These are phyloP conservation scores for Steccherinum ochraceum DNA, from an alignment of 768 basidiomycete species.

Conservation along the genomic window DNA sequence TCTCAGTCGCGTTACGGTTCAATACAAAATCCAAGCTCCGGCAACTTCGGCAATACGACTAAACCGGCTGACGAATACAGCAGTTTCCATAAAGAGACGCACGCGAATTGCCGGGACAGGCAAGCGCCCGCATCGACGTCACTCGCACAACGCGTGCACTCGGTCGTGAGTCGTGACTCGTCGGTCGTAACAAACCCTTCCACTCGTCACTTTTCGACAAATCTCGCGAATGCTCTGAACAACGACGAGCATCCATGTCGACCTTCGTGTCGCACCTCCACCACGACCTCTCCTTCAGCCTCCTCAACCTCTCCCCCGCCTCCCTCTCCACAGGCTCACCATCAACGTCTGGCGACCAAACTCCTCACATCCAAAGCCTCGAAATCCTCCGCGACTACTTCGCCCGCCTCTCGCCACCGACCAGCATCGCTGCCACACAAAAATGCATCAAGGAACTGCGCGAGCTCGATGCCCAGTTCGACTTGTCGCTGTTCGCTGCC, in stretches of 20 bases:
- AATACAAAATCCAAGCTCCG: too few relatives aligned
- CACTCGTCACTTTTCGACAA: too few relatives aligned
- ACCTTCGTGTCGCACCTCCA: slow-evolving; percentile 34
- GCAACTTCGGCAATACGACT: too few relatives aligned
- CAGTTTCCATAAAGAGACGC: too few relatives aligned
- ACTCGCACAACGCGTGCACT: too few relatives aligned
- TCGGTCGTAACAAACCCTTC: too few relatives aligned
- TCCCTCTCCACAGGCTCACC: slow-evolving; percentile 3
- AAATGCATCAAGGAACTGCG: slow-evolving; percentile 26
- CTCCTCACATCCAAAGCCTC: slow-evolving; percentile 16
- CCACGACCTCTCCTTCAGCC: slow-evolving; percentile 25
- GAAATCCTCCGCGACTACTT: slow-evolving; percentile 33
- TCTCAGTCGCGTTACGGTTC: too few relatives aligned
- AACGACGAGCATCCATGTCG: slow-evolving; percentile 16
- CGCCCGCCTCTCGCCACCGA: slow-evolving; percentile 29
- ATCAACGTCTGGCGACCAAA: slow-evolving; percentile 6
- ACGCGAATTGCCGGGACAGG: too few relatives aligned
- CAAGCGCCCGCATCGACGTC: too few relatives aligned
- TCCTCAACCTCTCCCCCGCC: slow-evolving; percentile 13
- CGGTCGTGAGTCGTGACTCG: too few relatives aligned
- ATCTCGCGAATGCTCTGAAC: background rate
- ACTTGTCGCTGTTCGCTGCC: background rate
- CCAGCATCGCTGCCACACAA: slow-evolving; percentile 21
- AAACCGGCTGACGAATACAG: too few relatives aligned
- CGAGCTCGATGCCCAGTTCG: slow-evolving; percentile 10